Percentiles rank a stretch among this genome's conserved stretches.
These are phyloP conservation scores for Elaeis oleifera DNA, from an alignment of 202 grass and related monocot genomes.

Conservation along the genomic window DNA sequence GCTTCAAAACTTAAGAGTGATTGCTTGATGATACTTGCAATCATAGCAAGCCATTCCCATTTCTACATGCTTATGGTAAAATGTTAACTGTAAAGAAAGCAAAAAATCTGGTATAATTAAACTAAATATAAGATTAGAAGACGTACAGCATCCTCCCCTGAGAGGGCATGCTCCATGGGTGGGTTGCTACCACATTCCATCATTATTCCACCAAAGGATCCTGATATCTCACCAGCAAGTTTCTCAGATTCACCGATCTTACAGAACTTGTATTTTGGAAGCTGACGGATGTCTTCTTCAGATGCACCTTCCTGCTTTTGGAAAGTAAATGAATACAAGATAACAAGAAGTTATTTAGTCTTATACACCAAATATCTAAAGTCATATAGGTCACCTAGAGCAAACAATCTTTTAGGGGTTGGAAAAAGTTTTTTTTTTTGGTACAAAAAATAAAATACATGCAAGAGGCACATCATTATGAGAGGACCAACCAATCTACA, in stretches of 20 bases:
- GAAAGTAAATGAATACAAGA: not conserved
- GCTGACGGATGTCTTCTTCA: constrained; percentile 12
- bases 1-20: too few relatives aligned
- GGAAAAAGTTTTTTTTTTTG: too few relatives aligned
- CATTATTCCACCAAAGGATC: constrained; percentile 58
- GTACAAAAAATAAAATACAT: too few relatives aligned
- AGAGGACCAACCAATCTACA: too few relatives aligned
- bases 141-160: constrained; percentile 57
- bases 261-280: constrained; percentile 9
- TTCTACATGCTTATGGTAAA: too few relatives aligned
- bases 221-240: not conserved
- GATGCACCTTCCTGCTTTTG: constrained; percentile 12
- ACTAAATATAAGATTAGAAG: not conserved
- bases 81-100: too few relatives aligned
- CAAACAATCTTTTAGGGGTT: too few relatives aligned
- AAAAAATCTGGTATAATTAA: too few relatives aligned
- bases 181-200: constrained; percentile 45
- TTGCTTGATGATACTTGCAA: too few relatives aligned
- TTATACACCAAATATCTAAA: not conserved
- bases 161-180: constrained; percentile 55
- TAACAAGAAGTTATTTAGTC: not conserved
- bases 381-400: too few relatives aligned
- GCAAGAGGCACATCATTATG: too few relatives aligned
- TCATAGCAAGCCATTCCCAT: too few relatives aligned
- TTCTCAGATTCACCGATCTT: constrained; percentile 4